Percentiles rank a stretch among this genome's conserved stretches.
Evolutionary conservation across 2,329 filamentous ascomycete genomes (phyloP).

Genomic region (Colletotrichum falcatum): DNA sequence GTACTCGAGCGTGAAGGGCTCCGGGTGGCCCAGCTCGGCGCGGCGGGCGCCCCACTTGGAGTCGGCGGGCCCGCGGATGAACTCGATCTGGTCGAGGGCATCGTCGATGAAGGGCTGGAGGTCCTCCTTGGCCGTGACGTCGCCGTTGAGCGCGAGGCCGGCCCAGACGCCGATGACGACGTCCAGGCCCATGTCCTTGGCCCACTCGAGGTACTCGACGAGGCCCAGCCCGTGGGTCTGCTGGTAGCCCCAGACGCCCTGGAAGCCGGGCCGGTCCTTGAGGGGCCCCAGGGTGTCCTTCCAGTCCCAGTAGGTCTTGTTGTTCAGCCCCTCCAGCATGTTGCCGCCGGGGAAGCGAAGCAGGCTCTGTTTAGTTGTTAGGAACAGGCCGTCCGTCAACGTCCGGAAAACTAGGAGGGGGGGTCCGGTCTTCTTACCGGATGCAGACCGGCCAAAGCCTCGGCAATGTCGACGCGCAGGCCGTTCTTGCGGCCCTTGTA

Average conservation of each 20-base stretch:
- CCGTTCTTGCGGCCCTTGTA: conserved; percentile 70
- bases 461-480: conserved; percentile 65
- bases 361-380: conserved; percentile 52
- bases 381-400: not conserved
- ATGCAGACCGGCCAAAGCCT: conserved; percentile 63
- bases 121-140: conserved; percentile 62
- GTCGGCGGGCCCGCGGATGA: conserved; percentile 65
- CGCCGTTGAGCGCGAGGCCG: conserved; percentile 67
- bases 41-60: conserved; percentile 69
- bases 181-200: conserved; percentile 70
- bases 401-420: too few species aligned
- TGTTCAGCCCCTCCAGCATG: conserved; percentile 64
- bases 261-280: conserved; percentile 65
- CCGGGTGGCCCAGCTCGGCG: conserved; percentile 69
- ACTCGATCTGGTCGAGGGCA: conserved; percentile 73
- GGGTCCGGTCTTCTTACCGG: conserved; percentile 53
- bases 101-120: conserved; percentile 69
- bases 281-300: conserved; percentile 67
- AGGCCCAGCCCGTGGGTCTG: conserved; percentile 73
- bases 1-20: conserved; percentile 70
- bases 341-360: conserved; percentile 75
- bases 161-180: conserved; percentile 69
- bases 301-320: conserved; percentile 62
- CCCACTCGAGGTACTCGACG: conserved; percentile 71
- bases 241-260: conserved; percentile 69